A percentile compares a stretch with the other conserved stretches of the same genome.
These are phyloP conservation scores for Barnettozyma populi DNA, from an alignment of 805 yeast species.

Conservation along the genomic window DNA sequence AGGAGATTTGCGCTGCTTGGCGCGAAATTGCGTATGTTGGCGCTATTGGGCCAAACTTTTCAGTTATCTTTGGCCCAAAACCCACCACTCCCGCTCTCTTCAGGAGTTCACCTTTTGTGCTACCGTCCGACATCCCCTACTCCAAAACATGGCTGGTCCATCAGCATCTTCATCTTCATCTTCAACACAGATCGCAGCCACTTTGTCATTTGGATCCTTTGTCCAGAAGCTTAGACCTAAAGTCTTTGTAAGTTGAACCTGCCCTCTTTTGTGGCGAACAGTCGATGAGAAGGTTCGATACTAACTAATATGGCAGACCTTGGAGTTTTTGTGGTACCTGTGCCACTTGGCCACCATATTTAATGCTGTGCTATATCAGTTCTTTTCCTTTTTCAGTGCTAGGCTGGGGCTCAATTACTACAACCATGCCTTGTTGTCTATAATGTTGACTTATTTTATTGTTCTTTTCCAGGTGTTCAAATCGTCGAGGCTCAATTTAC, in stretches of 20 bases:
- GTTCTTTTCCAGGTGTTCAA: constrained; percentile 57
- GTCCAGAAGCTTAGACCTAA: constrained; percentile 7
- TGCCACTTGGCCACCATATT: constrained; percentile 50
- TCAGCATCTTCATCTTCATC: constrained; percentile 3
- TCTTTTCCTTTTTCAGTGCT: constrained; percentile 38
- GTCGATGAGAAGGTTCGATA: neutral
- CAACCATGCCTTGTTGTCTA: constrained; percentile 41
- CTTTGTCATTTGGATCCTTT: constrained; percentile 5
- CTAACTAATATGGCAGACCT: neutral
- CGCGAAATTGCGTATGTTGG: neutral
- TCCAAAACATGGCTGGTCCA: constrained; percentile 8
- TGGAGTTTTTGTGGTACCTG: constrained; percentile 56
- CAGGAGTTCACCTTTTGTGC: neutral
- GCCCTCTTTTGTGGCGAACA: neutral
- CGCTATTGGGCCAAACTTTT: constrained; percentile 1
- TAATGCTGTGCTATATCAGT: constrained; percentile 34
- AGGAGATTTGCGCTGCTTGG: neutral
- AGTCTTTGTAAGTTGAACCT: constrained; percentile 3
- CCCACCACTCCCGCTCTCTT: neutral
- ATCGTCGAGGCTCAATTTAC: constrained; percentile 28
- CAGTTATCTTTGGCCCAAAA: neutral
- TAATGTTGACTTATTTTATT: constrained; percentile 55
- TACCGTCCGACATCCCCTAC: neutral
- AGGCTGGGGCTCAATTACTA: constrained; percentile 32
- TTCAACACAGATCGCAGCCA: neutral